Conservation (phyloP, 345 rosid genomes). For the Sisymbrium altissimum region DNA sequence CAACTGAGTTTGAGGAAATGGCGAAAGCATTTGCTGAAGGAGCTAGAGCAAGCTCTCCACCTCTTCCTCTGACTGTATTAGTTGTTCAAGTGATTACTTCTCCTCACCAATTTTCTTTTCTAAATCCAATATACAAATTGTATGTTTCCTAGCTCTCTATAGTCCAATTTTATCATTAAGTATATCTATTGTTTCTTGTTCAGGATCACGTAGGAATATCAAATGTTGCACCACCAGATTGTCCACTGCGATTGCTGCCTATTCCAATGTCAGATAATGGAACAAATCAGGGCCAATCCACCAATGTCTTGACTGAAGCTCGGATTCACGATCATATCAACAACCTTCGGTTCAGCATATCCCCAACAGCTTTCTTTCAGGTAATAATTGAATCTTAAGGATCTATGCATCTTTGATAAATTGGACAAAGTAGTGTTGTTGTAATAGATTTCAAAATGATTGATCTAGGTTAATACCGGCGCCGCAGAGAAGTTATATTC, state of each 20-base stretch:
- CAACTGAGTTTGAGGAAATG: constrained; percentile 60
- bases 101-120: not conserved
- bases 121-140: not conserved
- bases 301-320: constrained; percentile 46
- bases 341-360: constrained; percentile 75
- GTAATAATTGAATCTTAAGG: constrained; percentile 32
- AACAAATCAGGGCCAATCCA: constrained; percentile 26
- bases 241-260: constrained; percentile 54
- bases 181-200: constrained; percentile 7
- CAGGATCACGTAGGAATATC: constrained; percentile 98
- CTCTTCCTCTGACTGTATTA: constrained; percentile 76
- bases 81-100: constrained; percentile 74
- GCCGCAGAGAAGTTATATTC: constrained; percentile 97
- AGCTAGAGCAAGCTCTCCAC: constrained; percentile 59
- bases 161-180: not conserved
- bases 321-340: constrained; percentile 83
- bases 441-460: constrained; percentile 7
- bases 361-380: constrained; percentile 98
- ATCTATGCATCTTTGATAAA: not conserved
- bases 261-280: constrained; percentile 42
- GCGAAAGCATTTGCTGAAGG: constrained; percentile 63
- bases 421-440: not conserved
- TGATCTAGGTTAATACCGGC: constrained; percentile 73
- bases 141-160: not conserved
- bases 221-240: constrained; percentile 84